Conservation (phyloP, 306 rosid genomes). For the Abrus pulchellus region DNA sequence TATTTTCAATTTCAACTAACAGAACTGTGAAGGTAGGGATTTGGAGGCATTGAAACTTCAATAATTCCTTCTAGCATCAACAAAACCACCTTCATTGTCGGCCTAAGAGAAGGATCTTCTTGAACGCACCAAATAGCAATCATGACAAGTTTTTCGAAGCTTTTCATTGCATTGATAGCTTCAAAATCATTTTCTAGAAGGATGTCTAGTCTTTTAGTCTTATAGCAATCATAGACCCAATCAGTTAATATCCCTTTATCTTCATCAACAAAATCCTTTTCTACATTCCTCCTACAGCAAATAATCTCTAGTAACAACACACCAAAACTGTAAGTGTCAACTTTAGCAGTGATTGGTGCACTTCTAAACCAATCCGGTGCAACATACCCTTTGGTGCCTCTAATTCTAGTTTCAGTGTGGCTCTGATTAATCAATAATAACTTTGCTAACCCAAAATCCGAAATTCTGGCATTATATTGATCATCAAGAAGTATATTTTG, state of each 20-base stretch:
- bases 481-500: constrained; percentile 41
- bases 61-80: constrained; percentile 43
- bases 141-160: constrained; percentile 36
- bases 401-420: constrained; percentile 31
- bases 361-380: constrained; percentile 49
- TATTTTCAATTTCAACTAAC: not conserved
- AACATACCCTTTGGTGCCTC: constrained; percentile 49
- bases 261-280: not conserved
- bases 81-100: constrained; percentile 48
- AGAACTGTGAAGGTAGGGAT: constrained; percentile 40
- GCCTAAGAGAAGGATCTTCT: constrained; percentile 46
- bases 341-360: constrained; percentile 37
- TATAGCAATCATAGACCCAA: constrained; percentile 50
- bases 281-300: constrained; percentile 42
- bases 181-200: constrained; percentile 36
- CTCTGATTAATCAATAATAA: constrained; percentile 37
- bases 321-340: constrained; percentile 44
- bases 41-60: constrained; percentile 37
- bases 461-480: constrained; percentile 36
- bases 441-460: constrained; percentile 49
- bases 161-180: not conserved
- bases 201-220: not conserved
- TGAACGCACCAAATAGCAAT: constrained; percentile 51
- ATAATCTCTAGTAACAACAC: constrained; percentile 31
- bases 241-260: constrained; percentile 31